phyloP scores from a whole-genome alignment of 495 filamentous ascomycete genomes.

The Penicillium simplicissimum region DNA sequence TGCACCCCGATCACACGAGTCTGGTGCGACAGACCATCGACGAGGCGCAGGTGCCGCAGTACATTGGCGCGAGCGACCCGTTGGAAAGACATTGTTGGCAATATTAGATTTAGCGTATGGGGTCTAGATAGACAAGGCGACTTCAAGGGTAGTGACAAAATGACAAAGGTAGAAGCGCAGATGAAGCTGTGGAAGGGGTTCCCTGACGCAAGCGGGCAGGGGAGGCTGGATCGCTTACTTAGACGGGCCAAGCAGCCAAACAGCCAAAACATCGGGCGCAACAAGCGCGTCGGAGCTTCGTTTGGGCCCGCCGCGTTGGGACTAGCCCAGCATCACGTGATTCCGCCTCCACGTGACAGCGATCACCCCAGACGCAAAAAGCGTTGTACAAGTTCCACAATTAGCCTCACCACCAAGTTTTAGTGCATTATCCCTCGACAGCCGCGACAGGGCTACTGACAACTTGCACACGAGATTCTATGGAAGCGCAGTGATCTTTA shows the following conservation, averaged over 20 bases:
- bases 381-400: neutral
- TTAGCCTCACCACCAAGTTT: neutral
- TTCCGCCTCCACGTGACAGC: conserved; percentile 12
- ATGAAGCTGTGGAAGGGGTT: conserved; percentile 21
- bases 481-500: conserved; percentile 17
- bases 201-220: conserved; percentile 33
- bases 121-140: neutral
- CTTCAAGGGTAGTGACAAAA: neutral
- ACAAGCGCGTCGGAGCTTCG: conserved; percentile 31
- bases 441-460: neutral
- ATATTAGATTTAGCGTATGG: neutral
- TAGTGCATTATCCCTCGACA: conserved; percentile 5
- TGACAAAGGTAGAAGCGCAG: neutral
- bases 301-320: conserved; percentile 35
- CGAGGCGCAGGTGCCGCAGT: conserved; percentile 32
- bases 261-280: conserved; percentile 3
- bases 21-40: conserved; percentile 27
- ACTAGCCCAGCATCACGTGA: conserved; percentile 23
- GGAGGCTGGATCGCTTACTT: conserved; percentile 16
- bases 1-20: conserved; percentile 31
- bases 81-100: conserved; percentile 34
- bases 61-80: conserved; percentile 31
- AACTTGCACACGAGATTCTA: conserved; percentile 1
- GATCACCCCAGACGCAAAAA: conserved; percentile 18
- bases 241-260: conserved; percentile 2